Evolutionary conservation across 305 asterid species (phyloP), one percentile per base, ranked within the genome.

Genomic region (Fraxinus albicans): DNA sequence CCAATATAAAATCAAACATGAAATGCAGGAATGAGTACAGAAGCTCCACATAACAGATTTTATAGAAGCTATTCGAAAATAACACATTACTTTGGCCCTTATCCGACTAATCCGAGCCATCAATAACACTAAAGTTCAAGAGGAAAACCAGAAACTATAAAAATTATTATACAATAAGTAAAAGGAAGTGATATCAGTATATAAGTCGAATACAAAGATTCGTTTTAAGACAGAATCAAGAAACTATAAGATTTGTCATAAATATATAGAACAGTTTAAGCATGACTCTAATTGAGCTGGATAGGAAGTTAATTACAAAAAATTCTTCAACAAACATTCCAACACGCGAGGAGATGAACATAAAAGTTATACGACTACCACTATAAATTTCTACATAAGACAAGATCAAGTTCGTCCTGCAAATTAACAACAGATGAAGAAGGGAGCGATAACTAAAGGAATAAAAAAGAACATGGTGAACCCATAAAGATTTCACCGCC

Each of bases 401-500:
- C 21, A 80, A 23, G 55, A 76, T 77, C 79, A 47, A 58, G 19
- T 36, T 50, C 34, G 29, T 80, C 77, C 89, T 84, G 79, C 82
- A 76, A 76, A 83, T 70, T 60, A 69, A 74, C 84, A 75, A n/a
- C 80, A 50, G 74, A 47, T 9, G 63, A 63, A 15, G 10, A 31
- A 75, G 25, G 17, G 42, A 29, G 17, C 8, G 0, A 65, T 0
- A 8, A 25, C 2, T 23, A 65, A 72, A 73, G 3, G 25, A 79
- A 15, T 8, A 76, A 9, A 23, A n/a, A 72, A 17, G 75, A 86
- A 82, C 69, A 82, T 31, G 31, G 76, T 2, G 65, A 86, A 83
- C 79, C 80, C 9, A 19, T 74, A 63, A 27, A 77, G 84, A 65
- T 80, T 79, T 92, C 90, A 93, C 88, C 93, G 90, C 91, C 94